Evolutionary conservation across 139 green algal species (phyloP), one percentile per base, ranked within the genome.

Genomic region (Volvox africanus): DNA sequence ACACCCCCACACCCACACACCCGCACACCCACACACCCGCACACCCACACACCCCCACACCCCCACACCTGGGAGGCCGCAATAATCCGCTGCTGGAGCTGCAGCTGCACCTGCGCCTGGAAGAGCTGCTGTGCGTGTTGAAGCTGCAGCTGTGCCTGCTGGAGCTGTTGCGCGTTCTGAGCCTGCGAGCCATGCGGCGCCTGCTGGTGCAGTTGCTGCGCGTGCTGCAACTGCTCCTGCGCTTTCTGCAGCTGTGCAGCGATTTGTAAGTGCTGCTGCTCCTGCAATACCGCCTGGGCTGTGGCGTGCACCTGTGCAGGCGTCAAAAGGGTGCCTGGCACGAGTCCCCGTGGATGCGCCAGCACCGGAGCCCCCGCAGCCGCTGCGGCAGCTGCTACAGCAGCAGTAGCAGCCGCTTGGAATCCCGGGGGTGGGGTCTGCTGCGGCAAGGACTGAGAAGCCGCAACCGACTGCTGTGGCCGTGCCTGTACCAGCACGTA

Each of bases 51-150:
- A 17, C 62, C 62, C 17, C 62, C 17, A 69, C 62, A 17, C 62
- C 62, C 62, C 17, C 32, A 13, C 28, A 82, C 33, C 55, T 86
- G 80, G 50, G 26, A 18, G 13, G 80, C 80, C 44, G 80, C 80
- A n/a, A 86, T 20, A 0, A 89, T 71, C 14, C 85, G 85, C 85
- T 89, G 85, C 69, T 89, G 85, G 36, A 89, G 69, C 85, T 89
- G 85, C 85, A 55, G n/a, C 86, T 76, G 73, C 18, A 90, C 73
- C 50, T 83, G 71, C 73, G 73, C 71, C n/a, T 90, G 86, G 55
- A 90, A 90, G 1, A 90, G 86, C 86, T 90, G 86, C n/a, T 90
- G 86, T 55, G 86, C 86, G 86, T 90, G 86, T 32, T 75, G 50
- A 50, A 90, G 50, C 86, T 90, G 86, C 73, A 28, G 18, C 73